Conservation (phyloP, 345 rosid genomes). For the Populus nigra region DNA sequence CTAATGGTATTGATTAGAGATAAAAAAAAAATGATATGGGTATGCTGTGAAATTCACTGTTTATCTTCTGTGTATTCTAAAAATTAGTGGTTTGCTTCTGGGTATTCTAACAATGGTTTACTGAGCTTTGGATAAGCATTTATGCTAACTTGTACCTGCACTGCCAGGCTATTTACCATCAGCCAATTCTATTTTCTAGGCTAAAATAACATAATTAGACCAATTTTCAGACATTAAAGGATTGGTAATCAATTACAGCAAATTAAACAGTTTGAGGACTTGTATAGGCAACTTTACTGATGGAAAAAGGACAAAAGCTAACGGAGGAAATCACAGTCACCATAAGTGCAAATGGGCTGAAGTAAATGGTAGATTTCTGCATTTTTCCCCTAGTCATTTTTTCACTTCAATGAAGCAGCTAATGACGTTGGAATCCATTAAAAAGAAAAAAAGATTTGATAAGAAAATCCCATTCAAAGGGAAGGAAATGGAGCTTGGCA, state of each 20-base stretch:
- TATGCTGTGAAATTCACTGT: no score
- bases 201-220: background rate
- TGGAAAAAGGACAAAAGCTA: background rate
- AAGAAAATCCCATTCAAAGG: background rate
- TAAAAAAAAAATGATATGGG: no score
- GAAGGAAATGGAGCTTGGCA: background rate
- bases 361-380: no score
- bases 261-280: background rate
- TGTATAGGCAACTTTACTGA: background rate
- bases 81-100: no score
- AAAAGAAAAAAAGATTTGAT: background rate
- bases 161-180: background rate
- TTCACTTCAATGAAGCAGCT: background rate
- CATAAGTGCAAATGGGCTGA: no score
- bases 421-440: background rate
- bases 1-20: no score
- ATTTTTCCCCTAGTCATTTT: no score
- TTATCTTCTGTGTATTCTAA: no score
- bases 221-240: background rate
- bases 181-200: background rate
- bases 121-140: slow-evolving; percentile 5
- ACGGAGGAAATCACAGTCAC: background rate
- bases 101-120: no score
- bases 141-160: background rate
- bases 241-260: background rate